Percentiles rank a stretch among this genome's conserved stretches.
phyloP scores from a whole-genome alignment of 768 basidiomycete species.

The Rickenella mellea region DNA sequence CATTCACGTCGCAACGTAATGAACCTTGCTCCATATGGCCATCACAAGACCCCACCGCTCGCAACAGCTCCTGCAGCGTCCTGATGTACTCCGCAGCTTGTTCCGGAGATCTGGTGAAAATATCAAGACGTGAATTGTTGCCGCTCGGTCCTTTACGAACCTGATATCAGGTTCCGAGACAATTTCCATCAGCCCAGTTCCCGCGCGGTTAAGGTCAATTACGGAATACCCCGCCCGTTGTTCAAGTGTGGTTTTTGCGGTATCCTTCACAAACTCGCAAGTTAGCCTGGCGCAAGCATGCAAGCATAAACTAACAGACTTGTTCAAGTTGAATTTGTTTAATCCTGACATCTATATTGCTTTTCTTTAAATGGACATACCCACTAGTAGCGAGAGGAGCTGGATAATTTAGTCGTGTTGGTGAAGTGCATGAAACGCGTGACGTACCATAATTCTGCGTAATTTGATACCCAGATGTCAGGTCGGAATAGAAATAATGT shows the following conservation, averaged over 20 bases:
- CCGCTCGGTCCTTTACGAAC: conserved; percentile 18
- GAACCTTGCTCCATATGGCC: conserved; percentile 99
- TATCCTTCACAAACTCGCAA: conserved; percentile 50
- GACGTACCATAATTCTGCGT: conserved; percentile 83
- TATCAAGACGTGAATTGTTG: not conserved
- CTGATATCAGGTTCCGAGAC: conserved; percentile 90
- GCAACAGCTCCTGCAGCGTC: conserved; percentile 69
- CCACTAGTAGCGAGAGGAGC: conserved; percentile 76
- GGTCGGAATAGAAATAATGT: conserved; percentile 95
- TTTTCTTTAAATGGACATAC: conserved; percentile 33
- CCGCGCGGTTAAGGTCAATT: conserved; percentile 88
- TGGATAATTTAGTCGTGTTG: conserved; percentile 19
- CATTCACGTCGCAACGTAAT: conserved; percentile 89
- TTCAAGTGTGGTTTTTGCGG: conserved; percentile 72
- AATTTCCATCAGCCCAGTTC: conserved; percentile 87
- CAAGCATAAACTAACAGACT: conserved; percentile 31
- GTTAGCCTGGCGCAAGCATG: conserved; percentile 2
- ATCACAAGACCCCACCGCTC: conserved; percentile 81
- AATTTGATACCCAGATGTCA: conserved; percentile 93
- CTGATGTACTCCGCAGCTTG: conserved; percentile 85
- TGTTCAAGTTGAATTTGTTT: conserved; percentile 96
- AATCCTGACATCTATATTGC: conserved; percentile 54
- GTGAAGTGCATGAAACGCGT: conserved; percentile 5
- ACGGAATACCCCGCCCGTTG: conserved; percentile 38
- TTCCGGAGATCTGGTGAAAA: conserved; percentile 53